Conservation (phyloP, 176 grass and related monocot species). For the Musa itinerans region DNA sequence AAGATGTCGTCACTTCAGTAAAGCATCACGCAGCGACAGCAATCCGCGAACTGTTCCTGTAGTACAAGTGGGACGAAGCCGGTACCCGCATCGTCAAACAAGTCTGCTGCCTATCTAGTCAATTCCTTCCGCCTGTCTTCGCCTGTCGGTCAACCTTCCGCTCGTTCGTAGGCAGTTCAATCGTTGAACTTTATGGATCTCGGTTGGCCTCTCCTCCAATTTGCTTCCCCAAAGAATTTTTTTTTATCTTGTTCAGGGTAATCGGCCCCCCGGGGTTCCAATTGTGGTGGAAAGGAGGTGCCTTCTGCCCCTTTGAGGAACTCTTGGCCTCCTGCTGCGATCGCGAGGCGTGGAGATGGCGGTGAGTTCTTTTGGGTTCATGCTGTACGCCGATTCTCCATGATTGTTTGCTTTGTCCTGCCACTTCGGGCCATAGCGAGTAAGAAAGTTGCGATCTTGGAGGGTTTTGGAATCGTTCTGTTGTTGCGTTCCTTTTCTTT, state of each 20-base stretch:
- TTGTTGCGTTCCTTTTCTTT: neutral
- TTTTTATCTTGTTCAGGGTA: neutral
- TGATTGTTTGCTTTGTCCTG: neutral
- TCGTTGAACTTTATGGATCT: neutral
- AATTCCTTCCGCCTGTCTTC: neutral
- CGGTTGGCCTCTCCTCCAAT: neutral
- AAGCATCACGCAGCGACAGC: too few species aligned
- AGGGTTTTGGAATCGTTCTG: neutral
- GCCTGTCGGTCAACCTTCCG: neutral
- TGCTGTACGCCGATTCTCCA: neutral
- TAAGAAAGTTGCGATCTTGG: neutral
- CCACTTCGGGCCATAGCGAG: neutral
- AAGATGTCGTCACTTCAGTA: too few species aligned
- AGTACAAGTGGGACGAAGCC: neutral
- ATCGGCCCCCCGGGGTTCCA: neutral
- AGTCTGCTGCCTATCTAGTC: neutral
- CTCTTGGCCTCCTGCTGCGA: neutral
- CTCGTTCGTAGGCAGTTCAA: neutral
- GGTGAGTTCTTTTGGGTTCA: neutral
- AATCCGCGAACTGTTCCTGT: too few species aligned
- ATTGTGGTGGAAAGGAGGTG: neutral
- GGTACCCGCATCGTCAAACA: neutral
- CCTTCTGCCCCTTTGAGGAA: neutral
- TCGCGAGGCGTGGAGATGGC: neutral
- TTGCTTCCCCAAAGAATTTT: neutral